phyloP scores from a whole-genome alignment of 1,139 yeast genomes.

The Candida albicans region DNA sequence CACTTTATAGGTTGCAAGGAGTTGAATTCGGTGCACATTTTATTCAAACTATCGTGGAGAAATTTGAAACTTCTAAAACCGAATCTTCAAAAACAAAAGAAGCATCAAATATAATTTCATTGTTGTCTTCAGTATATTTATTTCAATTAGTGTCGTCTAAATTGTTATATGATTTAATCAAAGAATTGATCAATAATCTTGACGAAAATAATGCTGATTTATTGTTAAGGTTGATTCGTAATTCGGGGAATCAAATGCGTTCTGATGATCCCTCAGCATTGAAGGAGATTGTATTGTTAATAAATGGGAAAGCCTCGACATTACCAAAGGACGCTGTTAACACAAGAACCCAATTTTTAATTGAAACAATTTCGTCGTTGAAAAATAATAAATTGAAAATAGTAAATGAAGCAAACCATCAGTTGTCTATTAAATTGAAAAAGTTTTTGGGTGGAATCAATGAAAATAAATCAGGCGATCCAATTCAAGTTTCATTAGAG shows the following conservation, averaged over 20 bases:
- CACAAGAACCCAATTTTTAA: slow-evolving; percentile 76
- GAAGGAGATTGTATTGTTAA: slow-evolving; percentile 72
- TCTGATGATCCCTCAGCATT: slow-evolving; percentile 87
- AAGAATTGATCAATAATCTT: slow-evolving; percentile 53
- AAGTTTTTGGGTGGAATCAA: slow-evolving; percentile 60
- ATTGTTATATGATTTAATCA: slow-evolving; percentile 75
- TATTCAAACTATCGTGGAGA: slow-evolving; percentile 75
- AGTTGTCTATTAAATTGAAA: slow-evolving; percentile 58
- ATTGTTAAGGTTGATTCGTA: slow-evolving; percentile 66
- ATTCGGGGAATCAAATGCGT: slow-evolving; percentile 82
- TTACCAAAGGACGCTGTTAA: slow-evolving; percentile 34
- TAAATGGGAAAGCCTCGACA: slow-evolving; percentile 44
- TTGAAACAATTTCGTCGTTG: slow-evolving; percentile 81
- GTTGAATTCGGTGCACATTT: slow-evolving; percentile 89
- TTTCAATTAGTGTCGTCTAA: slow-evolving; percentile 74
- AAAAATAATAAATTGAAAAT: slow-evolving; percentile 79
- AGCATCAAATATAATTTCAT: slow-evolving; percentile 66
- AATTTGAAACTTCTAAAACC: slow-evolving; percentile 43
- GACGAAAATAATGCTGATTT: slow-evolving; percentile 77
- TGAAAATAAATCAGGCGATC: slow-evolving; percentile 56
- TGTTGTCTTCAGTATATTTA: slow-evolving; percentile 74
- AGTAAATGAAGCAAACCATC: slow-evolving; percentile 47
- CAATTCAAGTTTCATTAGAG: slow-evolving; percentile 78
- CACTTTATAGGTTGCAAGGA: slow-evolving; percentile 78
- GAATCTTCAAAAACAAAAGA: slow-evolving; percentile 47